Percentiles rank a stretch among this genome's conserved stretches.
phyloP scores from a whole-genome alignment of 2,329 filamentous ascomycete species.

The Dothiorella sarmentorum region DNA sequence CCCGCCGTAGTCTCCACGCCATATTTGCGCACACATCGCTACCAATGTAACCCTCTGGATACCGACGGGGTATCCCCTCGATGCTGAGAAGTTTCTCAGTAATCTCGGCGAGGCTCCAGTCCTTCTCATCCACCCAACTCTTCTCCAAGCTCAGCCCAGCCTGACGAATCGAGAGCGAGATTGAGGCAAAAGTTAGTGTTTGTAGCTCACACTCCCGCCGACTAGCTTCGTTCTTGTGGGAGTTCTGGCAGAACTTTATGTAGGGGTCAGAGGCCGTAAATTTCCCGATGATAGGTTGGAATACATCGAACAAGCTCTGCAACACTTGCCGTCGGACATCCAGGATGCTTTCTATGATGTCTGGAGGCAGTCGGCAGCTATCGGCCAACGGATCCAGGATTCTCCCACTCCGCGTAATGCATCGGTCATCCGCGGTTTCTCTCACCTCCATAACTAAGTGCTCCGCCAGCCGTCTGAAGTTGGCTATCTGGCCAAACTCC shows the following conservation, averaged over 20 bases:
- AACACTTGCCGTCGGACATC: not conserved
- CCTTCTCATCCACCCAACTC: not conserved
- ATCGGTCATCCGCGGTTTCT: not conserved
- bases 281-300: not conserved
- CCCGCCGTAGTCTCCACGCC: not conserved
- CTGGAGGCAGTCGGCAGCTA: not conserved
- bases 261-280: not conserved
- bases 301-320: not conserved
- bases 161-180: not conserved
- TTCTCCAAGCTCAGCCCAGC: not conserved
- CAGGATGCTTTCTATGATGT: conserved; percentile 1
- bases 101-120: not conserved
- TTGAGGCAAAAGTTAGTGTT: not conserved
- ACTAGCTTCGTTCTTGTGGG: too few relatives aligned
- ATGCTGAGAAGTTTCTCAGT: not conserved
- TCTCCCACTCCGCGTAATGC: not conserved
- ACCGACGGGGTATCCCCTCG: too few relatives aligned
- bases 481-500: not conserved
- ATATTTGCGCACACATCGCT: not conserved
- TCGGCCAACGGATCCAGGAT: not conserved
- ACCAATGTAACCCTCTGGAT: too few relatives aligned
- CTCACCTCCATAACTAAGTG: not conserved
- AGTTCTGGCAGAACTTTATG: not conserved
- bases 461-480: not conserved
- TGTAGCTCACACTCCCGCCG: not conserved